phyloP scores from a whole-genome alignment of 192 early-diverging fungal species.

The Podochytrium sp. region DNA sequence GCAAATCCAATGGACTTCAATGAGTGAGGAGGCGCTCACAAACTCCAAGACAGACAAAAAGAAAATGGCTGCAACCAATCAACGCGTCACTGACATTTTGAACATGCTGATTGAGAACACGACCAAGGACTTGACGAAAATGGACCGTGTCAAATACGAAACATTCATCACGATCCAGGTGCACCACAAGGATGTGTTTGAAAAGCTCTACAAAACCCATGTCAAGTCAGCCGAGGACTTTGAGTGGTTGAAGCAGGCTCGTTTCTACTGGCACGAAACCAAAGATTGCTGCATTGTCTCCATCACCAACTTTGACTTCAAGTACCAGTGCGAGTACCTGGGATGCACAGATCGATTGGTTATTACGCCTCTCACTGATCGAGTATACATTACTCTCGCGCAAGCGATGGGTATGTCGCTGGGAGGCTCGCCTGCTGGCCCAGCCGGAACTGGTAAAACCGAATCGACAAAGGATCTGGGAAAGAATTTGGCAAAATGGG shows the following conservation, averaged over 20 bases:
- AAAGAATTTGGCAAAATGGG: constrained; percentile 70
- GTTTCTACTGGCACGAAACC: constrained; percentile 73
- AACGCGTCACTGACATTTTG: constrained; percentile 61
- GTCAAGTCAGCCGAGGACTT: constrained; percentile 65
- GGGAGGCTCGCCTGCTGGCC: constrained; percentile 64
- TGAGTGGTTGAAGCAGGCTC: constrained; percentile 68
- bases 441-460: constrained; percentile 64
- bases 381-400: constrained; percentile 64
- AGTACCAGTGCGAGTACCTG: constrained; percentile 68
- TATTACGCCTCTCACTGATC: constrained; percentile 68
- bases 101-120: constrained; percentile 67
- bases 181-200: constrained; percentile 70
- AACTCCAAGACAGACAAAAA: constrained; percentile 66
- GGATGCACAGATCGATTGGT: constrained; percentile 68
- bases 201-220: constrained; percentile 64
- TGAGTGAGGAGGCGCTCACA: constrained; percentile 62
- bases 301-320: constrained; percentile 71
- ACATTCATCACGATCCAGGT: constrained; percentile 73
- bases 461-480: constrained; percentile 69
- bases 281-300: constrained; percentile 69
- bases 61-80: constrained; percentile 62
- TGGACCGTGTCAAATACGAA: constrained; percentile 69
- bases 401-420: constrained; percentile 70
- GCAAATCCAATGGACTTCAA: constrained; percentile 66
- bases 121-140: constrained; percentile 64